Evolutionary conservation across 768 basidiomycete species (phyloP), one percentile per base, ranked within the genome.

Genomic region (Leccinum uliginosum): DNA sequence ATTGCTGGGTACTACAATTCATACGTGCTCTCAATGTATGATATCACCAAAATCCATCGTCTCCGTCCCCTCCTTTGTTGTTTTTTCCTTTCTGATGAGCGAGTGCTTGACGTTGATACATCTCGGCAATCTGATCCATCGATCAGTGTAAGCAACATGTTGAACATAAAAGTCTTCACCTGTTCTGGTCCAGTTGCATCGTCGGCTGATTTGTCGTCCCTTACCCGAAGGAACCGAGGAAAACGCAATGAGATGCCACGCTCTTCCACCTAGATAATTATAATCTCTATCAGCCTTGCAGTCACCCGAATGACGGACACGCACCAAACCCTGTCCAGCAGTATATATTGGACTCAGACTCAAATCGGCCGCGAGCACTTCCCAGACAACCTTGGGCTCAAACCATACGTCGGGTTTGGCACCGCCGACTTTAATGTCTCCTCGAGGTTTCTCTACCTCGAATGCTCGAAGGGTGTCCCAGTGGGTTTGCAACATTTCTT

Each of bases 401-500:
- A 99, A 95, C 93, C 92, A 98, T 27, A 97, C 80, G 66, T 99
- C 96, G 14, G 97, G 96, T 70, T 98, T 98, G 40, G 94, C 94
- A 4, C 89, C 91, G 40, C 95, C 96, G 47, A 86, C 71, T 71
- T 93, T 93, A 62, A 97, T 80, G 69, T 98, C 93, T 0, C 89
- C 87, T 50, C 91, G 81, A 52, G 82, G 79, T 55, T 85, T 86
- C 19, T 75, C 75, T 46, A 78, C 73, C 75, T 90, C 92, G 35
- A 94, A 79, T 14, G 92, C 86, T 60, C 89, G 86, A 26, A 99
- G 80, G 4, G 81, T 76, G n/a, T 89, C 83, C 72, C 87, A 89
- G 65, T 96, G 91, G 15, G 80, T 73, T 66, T 89, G 85, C 32
- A 99, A 72, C 57, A 82, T 80, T 68, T 98, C 97, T 65, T 99